Evolutionary conservation across 192 early-diverging fungal species (phyloP), one percentile per base, ranked within the genome.

Genomic region (Gryganskiella cystojenkinii): DNA sequence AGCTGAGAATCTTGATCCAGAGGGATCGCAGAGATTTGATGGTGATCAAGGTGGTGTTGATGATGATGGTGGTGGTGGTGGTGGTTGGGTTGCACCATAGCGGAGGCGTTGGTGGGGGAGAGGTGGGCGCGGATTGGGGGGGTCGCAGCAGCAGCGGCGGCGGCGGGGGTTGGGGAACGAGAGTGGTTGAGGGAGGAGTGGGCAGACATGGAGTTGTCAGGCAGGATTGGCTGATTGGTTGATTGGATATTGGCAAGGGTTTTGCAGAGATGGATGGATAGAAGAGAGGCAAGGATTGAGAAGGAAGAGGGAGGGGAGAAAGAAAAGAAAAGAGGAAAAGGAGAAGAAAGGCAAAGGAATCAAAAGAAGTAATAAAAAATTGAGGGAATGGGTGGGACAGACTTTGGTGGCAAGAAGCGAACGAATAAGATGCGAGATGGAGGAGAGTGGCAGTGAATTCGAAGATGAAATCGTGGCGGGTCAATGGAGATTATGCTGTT

Each of bases 1-100:
- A n/a, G n/a, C n/a, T n/a, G n/a, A n/a, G n/a, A n/a, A n/a, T n/a
- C n/a, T n/a, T n/a, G n/a, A n/a, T n/a, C n/a, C n/a, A n/a, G n/a
- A n/a, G n/a, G n/a, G n/a, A n/a, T n/a, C n/a, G n/a, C n/a, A n/a
- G n/a, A n/a, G n/a, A n/a, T n/a, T n/a, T n/a, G n/a, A n/a, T 35
- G 59, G 40, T 56, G 30, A 13, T 50, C 11, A 33, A n/a, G 24
- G 11, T 20, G 22, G 27, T 61, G 33, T 28, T 34, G 52, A 53
- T 60, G 57, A 52, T 62, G 47, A 63, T 56, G 11, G 56, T 60
- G 6, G 35, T n/a, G 46, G 51, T 64, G 55, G 19, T 20, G 19
- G 55, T 28, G 8, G 30, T 20, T 30, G 55, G 19, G 9, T 19
- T 56, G 55, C 31, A 31, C 49, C 15, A 51, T 15, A 35, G 20